Evolutionary conservation across 345 rosid genomes (phyloP).

Genomic region (Murraya koenigii): DNA sequence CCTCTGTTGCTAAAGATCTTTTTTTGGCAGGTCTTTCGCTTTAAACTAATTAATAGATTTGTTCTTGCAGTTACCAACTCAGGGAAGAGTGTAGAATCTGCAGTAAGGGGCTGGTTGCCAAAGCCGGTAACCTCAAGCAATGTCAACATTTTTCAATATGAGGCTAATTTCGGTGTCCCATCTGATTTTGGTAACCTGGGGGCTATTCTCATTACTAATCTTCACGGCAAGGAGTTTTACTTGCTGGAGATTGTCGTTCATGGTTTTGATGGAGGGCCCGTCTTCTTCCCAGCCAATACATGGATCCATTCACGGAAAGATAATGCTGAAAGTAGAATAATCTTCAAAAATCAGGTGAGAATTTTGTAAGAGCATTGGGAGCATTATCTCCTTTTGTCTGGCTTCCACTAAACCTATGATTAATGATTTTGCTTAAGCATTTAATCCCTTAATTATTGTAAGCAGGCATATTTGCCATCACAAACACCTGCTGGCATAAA

Average conservation of each 20-base stretch:
- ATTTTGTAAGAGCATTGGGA: neutral
- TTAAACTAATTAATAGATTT: constrained; percentile 1
- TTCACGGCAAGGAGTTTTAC: constrained; percentile 68
- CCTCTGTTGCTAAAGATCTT: neutral
- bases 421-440: neutral
- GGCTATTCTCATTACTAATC: constrained; percentile 71
- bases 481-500: constrained; percentile 72
- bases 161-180: constrained; percentile 64
- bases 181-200: constrained; percentile 76
- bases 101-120: constrained; percentile 67
- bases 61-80: constrained; percentile 54
- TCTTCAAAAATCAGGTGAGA: constrained; percentile 77
- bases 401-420: neutral
- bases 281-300: constrained; percentile 72
- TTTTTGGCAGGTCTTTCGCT: neutral
- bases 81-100: constrained; percentile 56
- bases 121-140: constrained; percentile 45
- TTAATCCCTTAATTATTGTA: neutral
- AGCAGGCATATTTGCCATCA: constrained; percentile 67
- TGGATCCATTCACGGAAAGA: constrained; percentile 78
- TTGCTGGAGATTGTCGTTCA: constrained; percentile 60
- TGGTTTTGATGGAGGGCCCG: constrained; percentile 60
- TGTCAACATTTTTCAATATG: constrained; percentile 51
- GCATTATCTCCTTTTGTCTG: neutral
- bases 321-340: constrained; percentile 71